Evolutionary conservation across 352 stramenopile genomes (phyloP).

Genomic region (Saprolegnia diclina): DNA sequence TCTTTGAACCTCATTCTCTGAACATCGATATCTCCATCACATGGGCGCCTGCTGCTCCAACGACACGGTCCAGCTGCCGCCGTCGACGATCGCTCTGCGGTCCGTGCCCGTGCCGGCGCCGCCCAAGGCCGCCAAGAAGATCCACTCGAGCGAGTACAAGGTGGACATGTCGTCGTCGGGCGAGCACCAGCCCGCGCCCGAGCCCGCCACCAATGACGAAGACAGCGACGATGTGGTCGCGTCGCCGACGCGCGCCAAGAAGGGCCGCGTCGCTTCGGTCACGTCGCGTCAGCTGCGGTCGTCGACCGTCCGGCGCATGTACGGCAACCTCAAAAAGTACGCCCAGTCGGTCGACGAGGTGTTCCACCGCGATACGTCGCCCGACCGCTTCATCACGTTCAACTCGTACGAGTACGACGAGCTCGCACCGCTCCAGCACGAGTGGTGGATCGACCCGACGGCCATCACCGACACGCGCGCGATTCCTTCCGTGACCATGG

Average conservation of each 20-base stretch:
- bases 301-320: constrained; percentile 16
- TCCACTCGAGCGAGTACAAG: background rate
- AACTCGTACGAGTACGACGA: constrained; percentile 24
- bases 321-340: constrained; percentile 19
- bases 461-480: background rate
- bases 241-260: background rate
- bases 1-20: constrained; percentile 9
- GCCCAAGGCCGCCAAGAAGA: background rate
- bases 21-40: background rate
- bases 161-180: background rate
- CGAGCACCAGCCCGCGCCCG: background rate
- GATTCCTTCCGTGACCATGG: background rate
- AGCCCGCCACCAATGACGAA: background rate
- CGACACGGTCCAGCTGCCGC: background rate
- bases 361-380: background rate
- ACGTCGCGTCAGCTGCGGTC: background rate
- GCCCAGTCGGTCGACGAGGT: background rate
- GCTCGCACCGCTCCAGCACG: background rate
- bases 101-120: no score
- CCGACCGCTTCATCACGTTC: constrained; percentile 21
- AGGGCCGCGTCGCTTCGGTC: background rate
- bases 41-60: constrained; percentile 13
- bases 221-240: background rate
- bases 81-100: background rate
- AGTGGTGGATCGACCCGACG: constrained; percentile 8